phyloP scores from a whole-genome alignment of 345 rosid species.

The Xanthoceras sorbifolium region DNA sequence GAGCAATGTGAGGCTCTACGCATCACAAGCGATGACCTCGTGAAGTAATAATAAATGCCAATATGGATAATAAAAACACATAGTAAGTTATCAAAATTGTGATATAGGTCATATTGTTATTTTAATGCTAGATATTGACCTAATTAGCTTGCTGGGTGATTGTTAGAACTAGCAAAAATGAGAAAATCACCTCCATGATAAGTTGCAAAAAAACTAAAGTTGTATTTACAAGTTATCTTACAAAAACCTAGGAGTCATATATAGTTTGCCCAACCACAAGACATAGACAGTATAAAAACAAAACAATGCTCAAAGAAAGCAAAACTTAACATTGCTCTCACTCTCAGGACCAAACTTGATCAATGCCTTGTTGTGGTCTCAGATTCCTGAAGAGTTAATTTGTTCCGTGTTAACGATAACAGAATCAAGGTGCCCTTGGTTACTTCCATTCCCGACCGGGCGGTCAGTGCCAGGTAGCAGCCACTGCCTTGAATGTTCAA shows the following conservation, averaged over 20 bases:
- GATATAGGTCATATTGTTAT: too few relatives aligned
- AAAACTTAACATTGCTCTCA: background rate
- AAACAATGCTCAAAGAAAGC: slow-evolving; percentile 1
- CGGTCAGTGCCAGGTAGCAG: slow-evolving; percentile 21
- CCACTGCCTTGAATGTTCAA: slow-evolving; percentile 32
- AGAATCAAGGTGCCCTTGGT: slow-evolving; percentile 17
- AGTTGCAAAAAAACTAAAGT: slow-evolving; percentile 4
- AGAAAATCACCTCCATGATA: background rate
- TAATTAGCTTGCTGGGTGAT: background rate
- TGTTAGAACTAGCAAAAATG: background rate
- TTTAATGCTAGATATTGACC: background rate
- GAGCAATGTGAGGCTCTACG: too few relatives aligned
- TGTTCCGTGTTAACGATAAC: slow-evolving; percentile 18
- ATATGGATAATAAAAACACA: too few relatives aligned
- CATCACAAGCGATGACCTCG: too few relatives aligned
- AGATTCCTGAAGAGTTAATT: slow-evolving; percentile 13
- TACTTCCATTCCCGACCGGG: slow-evolving; percentile 22
- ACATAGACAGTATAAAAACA: background rate
- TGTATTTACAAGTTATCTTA: slow-evolving; percentile 22
- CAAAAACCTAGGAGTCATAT: slow-evolving; percentile 7
- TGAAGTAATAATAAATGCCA: too few relatives aligned
- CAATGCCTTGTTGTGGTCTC: slow-evolving; percentile 20
- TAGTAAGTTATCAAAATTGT: background rate
- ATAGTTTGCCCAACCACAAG: slow-evolving; percentile 1
- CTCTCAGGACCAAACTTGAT: background rate